phyloP scores from a whole-genome alignment of 345 rosid genomes.

The Mallotus nudiflorus region DNA sequence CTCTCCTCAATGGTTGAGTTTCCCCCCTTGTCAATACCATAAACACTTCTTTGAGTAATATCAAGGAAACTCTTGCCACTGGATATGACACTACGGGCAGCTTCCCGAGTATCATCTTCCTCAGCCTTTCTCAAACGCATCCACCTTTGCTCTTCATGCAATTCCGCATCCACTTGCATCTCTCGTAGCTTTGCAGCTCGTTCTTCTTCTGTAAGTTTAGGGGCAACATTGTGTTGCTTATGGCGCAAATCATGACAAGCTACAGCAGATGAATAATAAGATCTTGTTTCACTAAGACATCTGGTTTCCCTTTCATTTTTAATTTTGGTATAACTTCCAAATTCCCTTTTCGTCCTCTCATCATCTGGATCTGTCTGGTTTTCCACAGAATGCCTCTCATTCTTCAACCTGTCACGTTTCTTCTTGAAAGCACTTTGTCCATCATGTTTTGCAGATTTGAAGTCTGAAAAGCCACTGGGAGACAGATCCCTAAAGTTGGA shows the following conservation, averaged over 20 bases:
- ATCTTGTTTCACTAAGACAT: constrained; percentile 6
- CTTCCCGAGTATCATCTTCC: constrained; percentile 70
- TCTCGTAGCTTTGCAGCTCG: constrained; percentile 71
- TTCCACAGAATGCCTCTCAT: constrained; percentile 31
- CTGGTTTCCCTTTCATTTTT: background rate
- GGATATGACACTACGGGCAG: constrained; percentile 37
- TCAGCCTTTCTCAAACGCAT: constrained; percentile 82
- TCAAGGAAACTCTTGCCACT: constrained; percentile 76
- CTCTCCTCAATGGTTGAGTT: constrained; percentile 89
- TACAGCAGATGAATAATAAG: constrained; percentile 17
- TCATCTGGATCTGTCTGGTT: constrained; percentile 22
- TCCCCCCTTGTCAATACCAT: constrained; percentile 89
- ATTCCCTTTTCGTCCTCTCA: constrained; percentile 21
- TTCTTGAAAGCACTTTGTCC: constrained; percentile 29
- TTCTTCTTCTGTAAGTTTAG: constrained; percentile 83
- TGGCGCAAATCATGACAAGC: constrained; percentile 31
- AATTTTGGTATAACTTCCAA: background rate
- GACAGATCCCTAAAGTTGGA: constrained; percentile 36
- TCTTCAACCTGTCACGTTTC: constrained; percentile 40
- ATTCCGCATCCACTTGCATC: constrained; percentile 87
- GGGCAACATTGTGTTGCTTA: constrained; percentile 39
- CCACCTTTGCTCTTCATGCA: constrained; percentile 95
- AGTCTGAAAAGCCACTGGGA: constrained; percentile 23
- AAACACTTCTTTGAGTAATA: constrained; percentile 77
- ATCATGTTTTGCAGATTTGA: constrained; percentile 30